Conservation (phyloP, 1,284 basidiomycete species). For the Coniophora puteana region DNA sequence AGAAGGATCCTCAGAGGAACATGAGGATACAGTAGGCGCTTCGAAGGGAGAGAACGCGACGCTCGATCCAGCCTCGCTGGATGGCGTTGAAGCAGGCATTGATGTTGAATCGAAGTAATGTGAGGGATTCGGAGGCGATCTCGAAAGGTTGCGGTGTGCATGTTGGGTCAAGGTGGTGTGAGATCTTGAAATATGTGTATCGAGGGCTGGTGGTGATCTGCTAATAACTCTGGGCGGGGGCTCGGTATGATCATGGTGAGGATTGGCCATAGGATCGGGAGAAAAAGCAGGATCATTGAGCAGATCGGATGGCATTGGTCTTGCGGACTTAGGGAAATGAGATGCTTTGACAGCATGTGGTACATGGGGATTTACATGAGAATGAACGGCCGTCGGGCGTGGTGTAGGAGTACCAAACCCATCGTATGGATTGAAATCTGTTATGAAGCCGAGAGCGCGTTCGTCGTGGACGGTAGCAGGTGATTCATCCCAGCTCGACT, state of each 20-base stretch:
- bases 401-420: not conserved
- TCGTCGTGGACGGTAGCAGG: constrained; percentile 7
- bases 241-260: constrained; percentile 25
- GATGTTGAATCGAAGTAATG: constrained; percentile 1
- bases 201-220: not conserved
- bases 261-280: constrained; percentile 45
- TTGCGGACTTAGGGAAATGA: constrained; percentile 16
- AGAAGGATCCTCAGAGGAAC: constrained; percentile 4
- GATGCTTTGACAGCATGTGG: constrained; percentile 4
- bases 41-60: constrained; percentile 7
- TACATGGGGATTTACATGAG: not conserved
- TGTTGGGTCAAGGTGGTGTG: not conserved
- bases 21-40: constrained; percentile 12
- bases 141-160: not conserved
- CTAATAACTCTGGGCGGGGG: constrained; percentile 8
- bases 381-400: not conserved
- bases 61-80: constrained; percentile 9
- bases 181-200: not conserved
- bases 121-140: not conserved
- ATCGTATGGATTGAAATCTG: constrained; percentile 4
- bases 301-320: constrained; percentile 17
- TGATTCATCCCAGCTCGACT: constrained; percentile 6
- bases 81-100: constrained; percentile 8
- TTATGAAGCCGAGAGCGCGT: constrained; percentile 10
- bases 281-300: constrained; percentile 56